Conservation (phyloP, 176 grass and related monocot species). For the Eragrostis nindensis region DNA sequence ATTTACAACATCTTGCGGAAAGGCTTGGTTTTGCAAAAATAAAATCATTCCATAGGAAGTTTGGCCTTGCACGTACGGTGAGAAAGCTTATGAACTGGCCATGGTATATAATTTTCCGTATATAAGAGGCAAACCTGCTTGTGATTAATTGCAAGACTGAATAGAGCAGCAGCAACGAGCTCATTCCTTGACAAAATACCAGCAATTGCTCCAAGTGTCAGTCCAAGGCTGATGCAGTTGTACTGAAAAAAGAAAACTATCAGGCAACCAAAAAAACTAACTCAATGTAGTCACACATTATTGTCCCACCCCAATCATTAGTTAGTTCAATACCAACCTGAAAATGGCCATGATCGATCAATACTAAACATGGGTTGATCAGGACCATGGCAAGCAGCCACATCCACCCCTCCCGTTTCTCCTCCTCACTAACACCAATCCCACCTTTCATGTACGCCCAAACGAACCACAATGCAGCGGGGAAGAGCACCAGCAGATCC, state of each 20-base stretch:
- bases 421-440: constrained; percentile 28
- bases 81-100: not conserved
- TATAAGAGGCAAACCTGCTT: constrained; percentile 66
- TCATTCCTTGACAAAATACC: constrained; percentile 65
- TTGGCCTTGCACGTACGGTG: constrained; percentile 11
- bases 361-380: constrained; percentile 74
- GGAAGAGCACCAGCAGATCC: constrained; percentile 75
- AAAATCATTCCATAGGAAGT: not conserved
- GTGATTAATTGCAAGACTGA: constrained; percentile 90
- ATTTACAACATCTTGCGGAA: not conserved
- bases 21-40: not conserved
- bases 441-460: constrained; percentile 57
- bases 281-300: not conserved
- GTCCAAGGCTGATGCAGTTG: constrained; percentile 94
- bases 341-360: constrained; percentile 96
- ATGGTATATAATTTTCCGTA: constrained; percentile 7
- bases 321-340: constrained; percentile 51
- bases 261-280: not conserved
- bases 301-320: not conserved
- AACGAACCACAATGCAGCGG: constrained; percentile 70
- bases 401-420: constrained; percentile 45
- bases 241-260: constrained; percentile 56
- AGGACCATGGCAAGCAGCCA: constrained; percentile 85
- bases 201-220: constrained; percentile 72
- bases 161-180: constrained; percentile 68